A percentile compares a stretch with the other conserved stretches of the same genome.
These are phyloP conservation scores for Xylaria sp. DNA, from an alignment of 2,329 filamentous ascomycete genomes.

Conservation along the genomic window DNA sequence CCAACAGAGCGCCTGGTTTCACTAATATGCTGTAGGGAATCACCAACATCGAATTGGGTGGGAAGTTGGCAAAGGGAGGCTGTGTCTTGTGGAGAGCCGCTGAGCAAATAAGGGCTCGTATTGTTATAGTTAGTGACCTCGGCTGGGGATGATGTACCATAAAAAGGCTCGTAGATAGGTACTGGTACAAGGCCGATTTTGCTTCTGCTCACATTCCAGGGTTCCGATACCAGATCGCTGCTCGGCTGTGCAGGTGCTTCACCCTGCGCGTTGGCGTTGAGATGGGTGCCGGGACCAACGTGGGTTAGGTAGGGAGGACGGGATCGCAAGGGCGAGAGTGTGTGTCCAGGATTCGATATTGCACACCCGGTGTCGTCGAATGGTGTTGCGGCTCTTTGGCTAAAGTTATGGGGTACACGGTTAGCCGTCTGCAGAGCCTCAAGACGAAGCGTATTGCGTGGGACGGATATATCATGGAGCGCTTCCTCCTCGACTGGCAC, in stretches of 20 bases:
- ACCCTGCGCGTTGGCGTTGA: background rate
- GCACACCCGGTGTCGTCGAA: conserved; percentile 8
- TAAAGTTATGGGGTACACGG: conserved; percentile 10
- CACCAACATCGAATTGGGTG: background rate
- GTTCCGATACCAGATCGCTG: conserved; percentile 1
- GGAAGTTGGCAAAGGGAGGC: background rate
- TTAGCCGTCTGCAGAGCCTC: conserved; percentile 20
- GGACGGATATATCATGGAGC: conserved; percentile 19
- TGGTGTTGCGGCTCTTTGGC: conserved; percentile 30
- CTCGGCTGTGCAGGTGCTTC: conserved; percentile 16
- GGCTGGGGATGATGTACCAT: background rate
- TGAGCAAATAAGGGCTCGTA: background rate
- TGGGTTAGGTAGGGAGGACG: background rate
- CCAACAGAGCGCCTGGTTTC: background rate
- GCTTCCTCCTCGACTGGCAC: background rate
- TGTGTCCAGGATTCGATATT: conserved; percentile 9
- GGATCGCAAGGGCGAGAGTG: conserved; percentile 12
- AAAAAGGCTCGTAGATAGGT: conserved; percentile 1
- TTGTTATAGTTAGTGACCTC: background rate
- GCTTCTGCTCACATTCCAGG: background rate
- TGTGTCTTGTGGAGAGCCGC: background rate
- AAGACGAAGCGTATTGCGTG: background rate
- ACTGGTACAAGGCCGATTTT: background rate
- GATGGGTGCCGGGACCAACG: conserved; percentile 5
- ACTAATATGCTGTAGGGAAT: background rate